Evolutionary conservation across 345 rosid genomes (phyloP).

Genomic region (Aethionema arabicum): DNA sequence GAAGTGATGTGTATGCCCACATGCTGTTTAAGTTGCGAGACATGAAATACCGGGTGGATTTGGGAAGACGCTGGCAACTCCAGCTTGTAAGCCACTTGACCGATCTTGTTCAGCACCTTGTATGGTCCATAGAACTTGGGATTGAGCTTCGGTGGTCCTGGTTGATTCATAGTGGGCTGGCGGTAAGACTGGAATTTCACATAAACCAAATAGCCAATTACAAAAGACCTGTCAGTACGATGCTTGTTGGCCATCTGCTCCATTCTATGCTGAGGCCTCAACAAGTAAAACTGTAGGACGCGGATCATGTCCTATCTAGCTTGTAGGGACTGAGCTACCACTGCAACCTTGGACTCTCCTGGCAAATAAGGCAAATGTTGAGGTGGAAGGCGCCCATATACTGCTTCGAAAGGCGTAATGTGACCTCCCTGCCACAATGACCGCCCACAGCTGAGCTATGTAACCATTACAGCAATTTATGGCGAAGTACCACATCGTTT

Average conservation of each 20-base stretch:
- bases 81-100: background rate
- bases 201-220: background rate
- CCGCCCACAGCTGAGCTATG: no score
- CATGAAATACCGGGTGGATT: background rate
- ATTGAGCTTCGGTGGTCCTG: background rate
- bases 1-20: no score
- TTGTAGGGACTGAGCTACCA: background rate
- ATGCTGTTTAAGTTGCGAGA: conserved; percentile 3
- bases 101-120: background rate
- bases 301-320: fast-evolving
- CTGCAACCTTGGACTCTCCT: background rate
- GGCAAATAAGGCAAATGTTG: background rate
- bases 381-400: background rate
- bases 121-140: background rate
- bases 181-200: background rate
- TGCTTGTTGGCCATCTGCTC: background rate
- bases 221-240: background rate
- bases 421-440: no score
- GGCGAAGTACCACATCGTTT: no score
- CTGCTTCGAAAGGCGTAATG: background rate
- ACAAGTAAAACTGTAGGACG: background rate
- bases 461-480: no score
- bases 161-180: background rate
- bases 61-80: fast-evolving
- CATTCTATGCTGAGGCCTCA: background rate